Conservation (phyloP, 2,329 filamentous ascomycete species). For the Acrodontium crateriforme region DNA sequence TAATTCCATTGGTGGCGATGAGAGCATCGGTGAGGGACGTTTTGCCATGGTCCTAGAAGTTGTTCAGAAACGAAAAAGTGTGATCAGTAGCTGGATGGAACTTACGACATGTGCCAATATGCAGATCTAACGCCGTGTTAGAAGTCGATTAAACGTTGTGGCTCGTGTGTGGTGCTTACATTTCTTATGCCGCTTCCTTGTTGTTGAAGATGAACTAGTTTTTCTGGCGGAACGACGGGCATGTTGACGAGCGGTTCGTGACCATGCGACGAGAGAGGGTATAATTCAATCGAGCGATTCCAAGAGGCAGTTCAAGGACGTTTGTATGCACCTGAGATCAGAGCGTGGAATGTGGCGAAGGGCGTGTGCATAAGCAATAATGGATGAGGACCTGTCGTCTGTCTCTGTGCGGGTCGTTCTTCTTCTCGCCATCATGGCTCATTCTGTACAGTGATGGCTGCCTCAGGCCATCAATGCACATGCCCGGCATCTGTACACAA, state of each 20-base stretch:
- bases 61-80: slow-evolving; percentile 1
- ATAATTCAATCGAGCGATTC: not conserved
- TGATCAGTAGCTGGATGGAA: slow-evolving; percentile 8
- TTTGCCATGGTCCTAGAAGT: slow-evolving; percentile 73
- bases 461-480: no score
- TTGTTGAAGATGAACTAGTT: slow-evolving; percentile 78
- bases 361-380: no score
- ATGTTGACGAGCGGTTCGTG: slow-evolving; percentile 44
- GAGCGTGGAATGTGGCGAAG: no score
- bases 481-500: no score
- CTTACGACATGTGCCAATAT: slow-evolving; percentile 81
- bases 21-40: slow-evolving; percentile 92
- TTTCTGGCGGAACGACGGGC: slow-evolving; percentile 83
- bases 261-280: no score
- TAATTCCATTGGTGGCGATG: slow-evolving; percentile 97
- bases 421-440: no score
- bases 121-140: slow-evolving; percentile 47
- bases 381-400: no score
- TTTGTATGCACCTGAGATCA: no score
- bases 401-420: no score
- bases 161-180: slow-evolving; percentile 39
- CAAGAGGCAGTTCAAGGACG: no score
- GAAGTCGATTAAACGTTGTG: slow-evolving; percentile 5
- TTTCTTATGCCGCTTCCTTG: slow-evolving; percentile 85
- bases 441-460: no score